A percentile compares a stretch with the other conserved stretches of the same genome.
phyloP scores from a whole-genome alignment of 2,329 filamentous ascomycete genomes.

The Verticillium klebahnii region DNA sequence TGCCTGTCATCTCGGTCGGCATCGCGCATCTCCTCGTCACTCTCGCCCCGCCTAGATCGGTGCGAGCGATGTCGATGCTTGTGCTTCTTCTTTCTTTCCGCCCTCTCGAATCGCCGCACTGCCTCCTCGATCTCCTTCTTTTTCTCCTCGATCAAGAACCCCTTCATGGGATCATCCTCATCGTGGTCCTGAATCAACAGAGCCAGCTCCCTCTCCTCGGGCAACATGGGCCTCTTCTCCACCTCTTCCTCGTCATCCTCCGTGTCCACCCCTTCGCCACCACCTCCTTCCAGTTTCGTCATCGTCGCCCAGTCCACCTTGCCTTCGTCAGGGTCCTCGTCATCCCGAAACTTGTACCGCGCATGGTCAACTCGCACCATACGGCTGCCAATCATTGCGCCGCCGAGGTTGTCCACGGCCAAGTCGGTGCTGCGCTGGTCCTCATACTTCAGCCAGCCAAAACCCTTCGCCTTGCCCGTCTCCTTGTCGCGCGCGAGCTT shows the following conservation, averaged over 20 bases:
- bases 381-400: constrained; percentile 75
- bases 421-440: constrained; percentile 94
- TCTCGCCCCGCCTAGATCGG: constrained; percentile 28
- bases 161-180: constrained; percentile 97
- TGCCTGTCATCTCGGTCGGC: constrained; percentile 22
- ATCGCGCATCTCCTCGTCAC: constrained; percentile 20
- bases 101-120: constrained; percentile 46
- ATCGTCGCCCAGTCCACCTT: constrained; percentile 57
- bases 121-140: constrained; percentile 79
- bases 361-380: constrained; percentile 87
- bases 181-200: constrained; percentile 76
- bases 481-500: constrained; percentile 94
- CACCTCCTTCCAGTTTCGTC: constrained; percentile 46
- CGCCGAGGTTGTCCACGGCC: constrained; percentile 92
- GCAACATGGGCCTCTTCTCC: constrained; percentile 57
- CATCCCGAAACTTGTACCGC: constrained; percentile 83
- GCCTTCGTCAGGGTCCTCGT: constrained; percentile 60
- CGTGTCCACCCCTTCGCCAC: constrained; percentile 41
- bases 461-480: constrained; percentile 90
- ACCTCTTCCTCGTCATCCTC: constrained; percentile 38
- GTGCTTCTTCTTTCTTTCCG: constrained; percentile 44
- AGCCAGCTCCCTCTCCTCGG: constrained; percentile 77
- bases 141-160: constrained; percentile 84
- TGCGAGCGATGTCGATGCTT: constrained; percentile 42
- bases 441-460: constrained; percentile 96